Base-by-base conservation (phyloP, 2,329 filamentous ascomycete genomes). In the Eutypa lata region DNA sequence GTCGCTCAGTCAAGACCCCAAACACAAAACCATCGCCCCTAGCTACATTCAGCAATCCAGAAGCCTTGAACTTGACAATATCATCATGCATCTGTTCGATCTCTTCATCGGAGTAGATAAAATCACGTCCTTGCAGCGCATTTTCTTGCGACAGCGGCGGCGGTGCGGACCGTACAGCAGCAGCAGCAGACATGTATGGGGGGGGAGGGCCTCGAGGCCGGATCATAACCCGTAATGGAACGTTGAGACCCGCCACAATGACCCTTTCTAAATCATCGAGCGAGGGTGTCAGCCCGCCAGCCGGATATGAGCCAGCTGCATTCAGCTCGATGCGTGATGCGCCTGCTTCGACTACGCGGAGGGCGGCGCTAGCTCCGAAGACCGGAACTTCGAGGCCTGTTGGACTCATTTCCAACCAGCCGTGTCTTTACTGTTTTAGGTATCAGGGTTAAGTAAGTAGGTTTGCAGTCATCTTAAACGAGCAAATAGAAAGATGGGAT, bases 1-100 rank as follows among this genome's bases (percentile, higher is more conserved):
- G 6, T 10, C 10, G 26, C 33, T 19, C 42, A n/a, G 22, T 54
- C 13, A 83, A 56, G 2, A 79, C 65, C 4, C 81, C 81, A 57
- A 84, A 81, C 7, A 84, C 80, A 57, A 84, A 84, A 1, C 79
- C 79, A 56, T 84, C 81, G 3, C 78, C 79, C 14, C 70, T 68
- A 2, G 60, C 57, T 0, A 65, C 57, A 24, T 70, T 59, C 49
- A 83, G 61, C 3, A 73, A 53, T 0, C 71, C 70, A 0, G 70
- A 61, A 1, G 59, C 58, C 47, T 69, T 72, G 61, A 82, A 74
- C 0, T 45, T 55, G 0, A 16, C 46, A 10, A 83, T 74, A 7
- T 67, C 59, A 2, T 57, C 50, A 40, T 59, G 58, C 81, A 84
- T 84, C 14, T 44, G 33, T 5, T 61, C 58, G 5, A 79, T 59